Conservation (phyloP, 495 filamentous ascomycete species). For the Chaetomidium leptoderma region DNA sequence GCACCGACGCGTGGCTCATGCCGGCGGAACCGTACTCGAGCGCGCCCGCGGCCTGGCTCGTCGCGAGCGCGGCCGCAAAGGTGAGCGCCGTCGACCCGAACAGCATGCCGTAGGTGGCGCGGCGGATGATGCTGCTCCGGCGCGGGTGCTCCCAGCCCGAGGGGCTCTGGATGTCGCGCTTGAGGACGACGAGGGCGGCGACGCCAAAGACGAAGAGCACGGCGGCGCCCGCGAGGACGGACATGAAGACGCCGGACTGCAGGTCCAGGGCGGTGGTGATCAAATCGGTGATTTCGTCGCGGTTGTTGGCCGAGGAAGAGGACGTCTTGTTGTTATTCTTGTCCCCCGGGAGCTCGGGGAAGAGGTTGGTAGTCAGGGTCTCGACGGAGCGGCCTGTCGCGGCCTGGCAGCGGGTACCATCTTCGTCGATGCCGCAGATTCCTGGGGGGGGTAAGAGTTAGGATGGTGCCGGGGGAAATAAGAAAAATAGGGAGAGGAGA, state of each 20-base stretch:
- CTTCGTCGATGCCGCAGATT: slow-evolving; percentile 29
- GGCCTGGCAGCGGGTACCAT: slow-evolving; percentile 23
- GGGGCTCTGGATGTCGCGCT: slow-evolving; percentile 18
- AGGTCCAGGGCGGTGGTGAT: slow-evolving; percentile 27
- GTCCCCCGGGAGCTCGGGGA: slow-evolving; percentile 7
- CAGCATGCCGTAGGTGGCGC: slow-evolving; percentile 23
- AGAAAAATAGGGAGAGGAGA: not conserved
- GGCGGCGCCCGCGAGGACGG: slow-evolving; percentile 21
- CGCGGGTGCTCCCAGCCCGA: slow-evolving; percentile 15
- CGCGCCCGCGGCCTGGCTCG: slow-evolving; percentile 22
- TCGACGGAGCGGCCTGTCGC: slow-evolving; percentile 15
- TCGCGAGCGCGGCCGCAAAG: slow-evolving; percentile 28
- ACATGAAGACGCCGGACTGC: slow-evolving; percentile 24
- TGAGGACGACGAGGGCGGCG: slow-evolving; percentile 18
- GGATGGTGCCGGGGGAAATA: not conserved
- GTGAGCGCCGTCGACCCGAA: slow-evolving; percentile 22
- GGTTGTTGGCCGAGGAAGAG: not conserved
- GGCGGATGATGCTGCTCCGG: slow-evolving; percentile 22
- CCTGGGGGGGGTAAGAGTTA: too few species aligned
- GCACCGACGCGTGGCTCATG: slow-evolving; percentile 15
- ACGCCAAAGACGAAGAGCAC: slow-evolving; percentile 36
- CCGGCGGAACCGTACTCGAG: slow-evolving; percentile 19
- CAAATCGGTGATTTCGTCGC: slow-evolving; percentile 19
- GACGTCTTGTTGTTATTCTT: slow-evolving; percentile 4
- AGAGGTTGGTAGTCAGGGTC: slow-evolving; percentile 13